Conservation (phyloP, 2,329 filamentous ascomycete species). For the Ophiocordyceps sinensis region DNA sequence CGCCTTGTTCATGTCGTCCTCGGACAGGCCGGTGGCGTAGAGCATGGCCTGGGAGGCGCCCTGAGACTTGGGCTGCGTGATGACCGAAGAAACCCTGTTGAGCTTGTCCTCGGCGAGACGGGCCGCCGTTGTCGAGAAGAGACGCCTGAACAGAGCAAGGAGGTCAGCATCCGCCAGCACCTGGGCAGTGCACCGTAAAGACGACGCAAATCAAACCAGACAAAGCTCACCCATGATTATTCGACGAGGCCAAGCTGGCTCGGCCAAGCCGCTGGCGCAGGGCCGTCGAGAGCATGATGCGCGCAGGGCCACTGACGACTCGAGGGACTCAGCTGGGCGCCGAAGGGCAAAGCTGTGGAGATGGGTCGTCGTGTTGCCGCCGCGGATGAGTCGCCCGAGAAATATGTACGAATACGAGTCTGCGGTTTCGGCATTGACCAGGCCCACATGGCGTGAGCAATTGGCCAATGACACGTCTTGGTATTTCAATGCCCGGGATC, state of each 20-base stretch:
- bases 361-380: background rate
- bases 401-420: constrained; percentile 7
- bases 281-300: constrained; percentile 8
- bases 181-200: no score
- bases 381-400: background rate
- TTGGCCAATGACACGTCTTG: background rate
- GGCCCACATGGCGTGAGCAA: background rate
- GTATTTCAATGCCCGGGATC: background rate
- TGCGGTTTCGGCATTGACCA: constrained; percentile 17
- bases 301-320: background rate
- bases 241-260: constrained; percentile 3
- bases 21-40: constrained; percentile 80
- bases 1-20: constrained; percentile 85
- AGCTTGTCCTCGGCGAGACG: constrained; percentile 40
- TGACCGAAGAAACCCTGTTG: constrained; percentile 70
- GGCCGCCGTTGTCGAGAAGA: constrained; percentile 34
- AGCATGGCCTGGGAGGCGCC: constrained; percentile 98
- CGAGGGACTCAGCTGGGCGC: background rate
- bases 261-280: constrained; percentile 8
- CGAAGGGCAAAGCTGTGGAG: no score
- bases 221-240: constrained; percentile 4
- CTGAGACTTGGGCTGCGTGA: constrained; percentile 96
- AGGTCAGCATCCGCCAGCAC: background rate
- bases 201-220: no score
- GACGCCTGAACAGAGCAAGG: constrained; percentile 23